A percentile compares a stretch with the other conserved stretches of the same genome.
Conservation (phyloP, 2,329 filamentous ascomycete genomes). For the Fusarium virguliforme region DNA sequence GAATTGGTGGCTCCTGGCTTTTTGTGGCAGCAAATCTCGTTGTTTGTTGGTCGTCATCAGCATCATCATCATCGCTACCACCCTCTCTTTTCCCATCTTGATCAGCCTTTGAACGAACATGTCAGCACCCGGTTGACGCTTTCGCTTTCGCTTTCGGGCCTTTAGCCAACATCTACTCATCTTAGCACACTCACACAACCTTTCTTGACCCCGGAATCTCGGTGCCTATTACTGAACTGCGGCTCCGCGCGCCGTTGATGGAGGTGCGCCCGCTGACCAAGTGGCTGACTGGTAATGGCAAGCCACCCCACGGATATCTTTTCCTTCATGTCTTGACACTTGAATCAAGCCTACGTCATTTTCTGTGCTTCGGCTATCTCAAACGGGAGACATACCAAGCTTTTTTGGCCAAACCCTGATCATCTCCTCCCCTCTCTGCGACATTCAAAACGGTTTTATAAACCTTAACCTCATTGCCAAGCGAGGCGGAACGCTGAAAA, state of each 20-base stretch:
- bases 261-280: neutral
- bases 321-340: neutral
- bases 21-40: slow-evolving; percentile 4
- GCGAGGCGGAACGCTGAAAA: neutral
- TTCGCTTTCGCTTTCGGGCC: slow-evolving; percentile 23
- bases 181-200: slow-evolving; percentile 6
- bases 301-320: slow-evolving; percentile 18
- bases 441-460: neutral
- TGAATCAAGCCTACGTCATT: slow-evolving; percentile 37
- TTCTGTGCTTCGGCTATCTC: slow-evolving; percentile 12
- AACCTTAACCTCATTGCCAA: neutral
- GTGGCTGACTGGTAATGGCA: slow-evolving; percentile 2
- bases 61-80: slow-evolving; percentile 10
- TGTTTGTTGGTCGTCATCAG: neutral
- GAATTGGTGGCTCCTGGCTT: slow-evolving; percentile 16
- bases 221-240: slow-evolving; percentile 37
- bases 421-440: slow-evolving; percentile 13
- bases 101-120: neutral
- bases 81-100: neutral
- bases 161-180: slow-evolving; percentile 24
- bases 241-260: slow-evolving; percentile 26
- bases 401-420: slow-evolving; percentile 36
- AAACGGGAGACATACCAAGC: slow-evolving; percentile 24
- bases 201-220: slow-evolving; percentile 17
- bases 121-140: slow-evolving; percentile 15